Evolutionary conservation across 495 filamentous ascomycete genomes (phyloP), one percentile per base, ranked within the genome.

Genomic region (Podospora pseudoanserina): DNA sequence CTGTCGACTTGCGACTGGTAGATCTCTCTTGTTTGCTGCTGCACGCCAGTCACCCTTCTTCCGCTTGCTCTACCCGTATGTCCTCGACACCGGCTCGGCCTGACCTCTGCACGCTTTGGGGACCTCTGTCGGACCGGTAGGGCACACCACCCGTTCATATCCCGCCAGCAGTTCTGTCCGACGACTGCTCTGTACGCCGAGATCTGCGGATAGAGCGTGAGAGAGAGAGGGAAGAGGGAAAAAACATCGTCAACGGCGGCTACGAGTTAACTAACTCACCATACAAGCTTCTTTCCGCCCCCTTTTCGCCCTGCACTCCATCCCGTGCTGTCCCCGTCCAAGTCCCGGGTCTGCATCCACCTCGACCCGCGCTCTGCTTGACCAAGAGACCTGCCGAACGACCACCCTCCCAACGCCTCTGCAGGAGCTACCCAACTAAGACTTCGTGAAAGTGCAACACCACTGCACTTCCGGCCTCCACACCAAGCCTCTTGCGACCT

Each of bases 11-110:
- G 53, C 66, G 65, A 73, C 72, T 76, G 71, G 74, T 68, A 74
- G 70, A 72, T 71, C 69, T 71, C 65, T 60, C 63, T 72, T 76
- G 76, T 75, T 76, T 78, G 76, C 71, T 72, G 59, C 68, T 57
- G 67, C 7, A 32, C 30, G 71, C 62, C 18, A 58, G 55, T 58
- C 55, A 58, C 55, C 23, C 3, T 58, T n/a, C 28, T 15, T 39
- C 60, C 39, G 57, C 55, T 26, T 49, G 15, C 28, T 63, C 32
- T 44, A 16, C 59, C 23, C 34, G 59, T 58, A 68, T 72, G 67
- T 71, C 66, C 55, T 60, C 64, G 65, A 67, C 67, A 68, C 60
- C 73, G 65, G 68, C 63, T 49, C 13, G 60, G 64, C 49, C 44
- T 49, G 68, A 63, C 54, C 59, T 67, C 65, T 55, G 63, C 66